Base-by-base conservation (phyloP, 768 basidiomycete species). In the Suillus fuscotomentosus region DNA sequence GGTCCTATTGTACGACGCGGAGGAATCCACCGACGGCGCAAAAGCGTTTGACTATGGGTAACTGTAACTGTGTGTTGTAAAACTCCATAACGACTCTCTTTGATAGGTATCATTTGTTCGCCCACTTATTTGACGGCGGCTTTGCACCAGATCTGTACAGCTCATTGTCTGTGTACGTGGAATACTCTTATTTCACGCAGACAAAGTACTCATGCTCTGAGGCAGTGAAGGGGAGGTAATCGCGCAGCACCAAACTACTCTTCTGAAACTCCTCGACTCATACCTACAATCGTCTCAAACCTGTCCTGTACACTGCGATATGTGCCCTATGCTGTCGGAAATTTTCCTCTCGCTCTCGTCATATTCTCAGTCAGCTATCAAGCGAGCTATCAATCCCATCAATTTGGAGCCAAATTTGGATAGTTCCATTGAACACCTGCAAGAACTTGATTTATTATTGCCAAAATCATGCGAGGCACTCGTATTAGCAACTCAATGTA, bases 241-340 rank as follows among this genome's bases (percentile, higher is more conserved):
- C 47, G 87, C 92, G 6, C 92, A 94, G 0, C 88, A 91, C 68
- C 95, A 97, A 74, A 93, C 88, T 5, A 91, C 86, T n/a, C 78
- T 97, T 13, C 84, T 97, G 64, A 96, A 95, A 75, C 80, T 97
- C 17, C 79, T 95, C 14, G 95, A 97, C 72, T 91, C 93, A 2
- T 90, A 92, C 71, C 79, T 95, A 61, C 90, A 92, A 67, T 82
- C 86, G 14, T 77, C 78, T 34, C 79, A 79, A 67, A 69, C 76
- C 61, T 69, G 71, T 61, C 36, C 65, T 55, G 75, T 79, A 22
- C 81, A 86, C 61, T 71, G 71, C 36, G 78, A 79, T 61, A 78
- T 86, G 68, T 80, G 80, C 60, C 83, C 82, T 10, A 87, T 92
- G 79, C 77, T 94, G 36, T 80, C 86, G n/a, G 79, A 77, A 41